Base-by-base conservation (phyloP, 2,329 filamentous ascomycete species). In the Piedraia hortae region DNA sequence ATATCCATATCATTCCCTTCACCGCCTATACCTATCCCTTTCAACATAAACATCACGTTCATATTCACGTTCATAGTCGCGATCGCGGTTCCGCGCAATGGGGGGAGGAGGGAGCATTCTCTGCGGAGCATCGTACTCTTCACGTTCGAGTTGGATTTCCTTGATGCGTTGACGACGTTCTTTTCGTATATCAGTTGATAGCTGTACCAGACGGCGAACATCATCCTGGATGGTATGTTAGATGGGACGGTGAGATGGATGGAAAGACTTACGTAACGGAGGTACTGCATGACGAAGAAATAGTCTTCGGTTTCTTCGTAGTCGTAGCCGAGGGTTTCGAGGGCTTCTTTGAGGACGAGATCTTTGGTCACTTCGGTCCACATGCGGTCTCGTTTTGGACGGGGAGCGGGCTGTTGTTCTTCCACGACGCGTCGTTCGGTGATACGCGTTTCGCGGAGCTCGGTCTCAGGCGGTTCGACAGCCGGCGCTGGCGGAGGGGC, bases 331-430 rank as follows among this genome's bases (percentile, higher is more conserved):
- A 68, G 50, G 36, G 70, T 56, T 34, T 89, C 69, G 31, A 93
- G 73, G 10, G 85, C 85, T 41, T 91, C 78, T 23, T 70, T 65
- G 26, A 69, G 56, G 9, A 93, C 75, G 16, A 93, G 49, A 34
- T 90, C 80, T 48, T 89, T 90, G 20, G 82, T 89, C 34, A 97
- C 77, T 47, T 93, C 85, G 0, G 85, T 97, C 82, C 82, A 93
- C 52, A 89, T 73, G 28, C 53, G 50, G 31, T 47, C 49, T 15
- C 31, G 31, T 15, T 23, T 26, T n/a, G n/a, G n/a, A n/a, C n/a
- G n/a, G 27, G 25, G 22, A 19, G 25, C 27, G 24, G 29, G 7
- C 19, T 20, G n/a, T 8, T 26, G 26, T 16, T 49, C 30, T 24
- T 30, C 21, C 10, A 17, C 12, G 21, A 27, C 22, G 14, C 30